Base-by-base conservation (phyloP, 2,329 filamentous ascomycete species). In the Aspergillus texensis region DNA sequence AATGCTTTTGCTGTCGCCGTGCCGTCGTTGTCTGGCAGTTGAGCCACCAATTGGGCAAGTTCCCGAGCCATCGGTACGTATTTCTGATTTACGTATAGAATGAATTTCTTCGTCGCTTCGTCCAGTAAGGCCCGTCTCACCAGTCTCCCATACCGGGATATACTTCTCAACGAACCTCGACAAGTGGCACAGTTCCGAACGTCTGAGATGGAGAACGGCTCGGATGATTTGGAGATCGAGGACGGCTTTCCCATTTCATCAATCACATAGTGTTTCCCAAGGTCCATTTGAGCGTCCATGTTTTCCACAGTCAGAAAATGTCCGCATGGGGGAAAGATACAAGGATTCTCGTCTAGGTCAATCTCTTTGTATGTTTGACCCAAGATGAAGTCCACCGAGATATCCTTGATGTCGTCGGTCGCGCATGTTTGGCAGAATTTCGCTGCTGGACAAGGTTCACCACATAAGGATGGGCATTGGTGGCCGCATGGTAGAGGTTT, bases 391-490 rank as follows among this genome's bases (percentile, higher is more conserved):
- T 92, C 89, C 0, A 89, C 88, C 1, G 75, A 64, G 6, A 74
- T 77, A 1, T 78, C 74, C 54, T 83, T 84, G 45, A 85, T 75
- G 0, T 81, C 76, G 48, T 52, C 48, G 9, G 28, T n/a, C 28
- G 48, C 68, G 67, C 89, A 91, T 0, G 70, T 65, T 62, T 91
- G 88, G 68, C 89, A 92, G 68, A 81, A 87, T 0, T 64, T 68
- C 2, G 61, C 39, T 1, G 72, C 55, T 0, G 88, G 89, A 63
- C 89, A 92, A 0, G 62, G 62, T 70, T 91, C 89, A 1, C 89
- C 89, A 67, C 89, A 92, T 2, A 90, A 65, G 0, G 85, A 86
- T 0, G 88, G 88, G 86, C 91, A 73, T 79, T 81, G 84, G 72
- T 91, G 88, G 0, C 86, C 85, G 69, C 89, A 92, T 0, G 30